phyloP scores from a whole-genome alignment of 1,284 basidiomycete species.

The Moesziomyces sp. region DNA sequence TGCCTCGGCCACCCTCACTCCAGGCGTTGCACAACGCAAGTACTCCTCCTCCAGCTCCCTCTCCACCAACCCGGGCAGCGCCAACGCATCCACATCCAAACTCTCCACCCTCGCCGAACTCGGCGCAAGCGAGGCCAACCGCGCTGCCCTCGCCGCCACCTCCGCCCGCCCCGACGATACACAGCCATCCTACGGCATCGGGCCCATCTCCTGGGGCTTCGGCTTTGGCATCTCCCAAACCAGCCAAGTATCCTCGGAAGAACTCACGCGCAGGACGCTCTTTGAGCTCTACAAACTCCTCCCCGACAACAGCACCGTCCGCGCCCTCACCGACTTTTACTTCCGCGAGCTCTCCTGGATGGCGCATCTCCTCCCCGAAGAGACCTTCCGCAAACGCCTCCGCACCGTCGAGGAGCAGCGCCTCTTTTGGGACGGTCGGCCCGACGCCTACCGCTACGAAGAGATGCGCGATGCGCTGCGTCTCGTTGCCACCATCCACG shows the following conservation, averaged over 20 bases:
- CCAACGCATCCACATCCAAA: conserved; percentile 23
- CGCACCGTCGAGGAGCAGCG: conserved; percentile 25
- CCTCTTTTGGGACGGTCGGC: conserved; percentile 33
- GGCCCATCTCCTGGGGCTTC: conserved; percentile 38
- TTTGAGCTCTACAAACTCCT: conserved; percentile 39
- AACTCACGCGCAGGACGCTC: conserved; percentile 37
- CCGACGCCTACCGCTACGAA: conserved; percentile 23
- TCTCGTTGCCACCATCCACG: conserved; percentile 40
- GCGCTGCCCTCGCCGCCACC: conserved; percentile 25
- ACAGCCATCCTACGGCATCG: conserved; percentile 14
- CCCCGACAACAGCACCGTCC: conserved; percentile 36
- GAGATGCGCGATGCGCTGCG: conserved; percentile 43
- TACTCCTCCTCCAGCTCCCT: conserved; percentile 16
- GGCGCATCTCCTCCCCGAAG: conserved; percentile 39
- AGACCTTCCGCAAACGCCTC: conserved; percentile 24
- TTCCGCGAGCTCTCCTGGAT: conserved; percentile 51
- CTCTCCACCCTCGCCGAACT: conserved; percentile 49
- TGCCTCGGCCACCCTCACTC: background rate
- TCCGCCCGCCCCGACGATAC: background rate
- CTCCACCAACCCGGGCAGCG: conserved; percentile 3
- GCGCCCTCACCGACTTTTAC: conserved; percentile 37
- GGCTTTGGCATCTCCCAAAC: conserved; percentile 48
- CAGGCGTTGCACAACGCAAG: conserved; percentile 16
- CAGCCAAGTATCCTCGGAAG: conserved; percentile 28
- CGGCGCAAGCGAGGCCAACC: conserved; percentile 40